Base-by-base conservation (phyloP, 108 stramenopile species). In the Cyclotella choctawhatcheeana region DNA sequence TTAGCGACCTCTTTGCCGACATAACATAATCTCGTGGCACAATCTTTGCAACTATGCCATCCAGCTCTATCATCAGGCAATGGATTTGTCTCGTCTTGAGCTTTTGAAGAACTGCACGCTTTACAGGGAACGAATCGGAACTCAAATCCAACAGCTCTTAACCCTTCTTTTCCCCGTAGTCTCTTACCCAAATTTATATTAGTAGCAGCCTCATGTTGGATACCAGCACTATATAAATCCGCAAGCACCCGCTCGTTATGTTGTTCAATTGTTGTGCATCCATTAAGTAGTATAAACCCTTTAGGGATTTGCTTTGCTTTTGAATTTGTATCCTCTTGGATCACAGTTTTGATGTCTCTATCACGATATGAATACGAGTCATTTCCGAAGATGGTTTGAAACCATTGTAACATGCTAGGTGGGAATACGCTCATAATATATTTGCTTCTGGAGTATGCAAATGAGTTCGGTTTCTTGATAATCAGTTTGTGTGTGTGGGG, bases 21-120 rank as follows among this genome's bases (percentile, higher is more conserved):
- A 37, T 90, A 89, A 53, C 83, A 89, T 29, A 93, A 58, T 58
- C 93, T 63, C 3, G 78, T 83, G 0, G 30, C 74, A 79, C 84
- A 64, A 5, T 76, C 29, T 50, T 73, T 56, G 48, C 77, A 79
- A 21, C 33, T 24, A 27, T 64, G 53, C 52, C 67, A 69, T 29
- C 53, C 44, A 30, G n/a, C 45, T 18, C 44, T 69, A 25, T 53
- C 52, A 50, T 45, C 56, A 17, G 37, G 0, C 20, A 58, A 31
- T 26, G n/a, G 27, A 45, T 65, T 48, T 16, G 27, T 12, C 12
- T 30, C 55, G 12, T 30, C 35, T 55, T 30, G 54, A 27, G 17
- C 29, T 27, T 24, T 26, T 55, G 54, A 10, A 0, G 3, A 56
- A 0, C n/a, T 26, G 45, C 84, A 84, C 26, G 35, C 52, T 1